Base-by-base conservation (phyloP, 2,329 filamentous ascomycete species). In the Ascochyta koolunga region DNA sequence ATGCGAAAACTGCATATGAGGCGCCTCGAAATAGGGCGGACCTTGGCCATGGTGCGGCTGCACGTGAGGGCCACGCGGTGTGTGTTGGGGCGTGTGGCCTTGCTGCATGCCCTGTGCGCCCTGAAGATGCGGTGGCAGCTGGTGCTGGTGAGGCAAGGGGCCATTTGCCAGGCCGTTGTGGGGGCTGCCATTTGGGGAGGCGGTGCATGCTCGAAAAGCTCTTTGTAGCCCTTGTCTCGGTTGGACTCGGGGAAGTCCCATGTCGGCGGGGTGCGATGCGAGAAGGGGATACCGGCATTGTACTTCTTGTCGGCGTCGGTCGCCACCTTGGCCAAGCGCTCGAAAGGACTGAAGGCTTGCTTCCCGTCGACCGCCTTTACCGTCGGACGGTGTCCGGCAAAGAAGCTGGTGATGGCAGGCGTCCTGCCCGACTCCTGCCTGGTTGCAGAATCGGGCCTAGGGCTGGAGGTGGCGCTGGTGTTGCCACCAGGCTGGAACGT, bases 1-100 rank as follows among this genome's bases (percentile, higher is more conserved):
- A 62, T 88, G 92, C 6, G 90, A 90, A 78, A 95, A 89, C 62
- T 86, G 84, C 90, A 97, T 96, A 45, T 92, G 86, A 68, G 93
- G 90, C 54, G 92, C 89, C 62, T 96, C 93, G 62, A 87, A 86
- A 54, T 86, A 87, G 65, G 88, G 90, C 62, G 87, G 83, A 15
- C 82, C 84, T 36, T 86, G 84, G 5, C 83, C 84, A 60, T 89
- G 89, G 4, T 92, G 90, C 52, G 89, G 89, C 56, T 88, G 87
- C 22, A 83, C 83, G 66, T 91, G 89, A 75, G 91, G 87, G 67
- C 89, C 89, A 72, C 92, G 90, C 16, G 89, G 86, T 18, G 88
- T 86, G 68, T 92, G 90, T 55, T 92, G 88, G 35, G 91, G 86
- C 21, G 88, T 88, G 67, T 87, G 85, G 40, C 88, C 82, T 63